Conservation (phyloP, 768 basidiomycete genomes). For the Tulasnella sp. region DNA sequence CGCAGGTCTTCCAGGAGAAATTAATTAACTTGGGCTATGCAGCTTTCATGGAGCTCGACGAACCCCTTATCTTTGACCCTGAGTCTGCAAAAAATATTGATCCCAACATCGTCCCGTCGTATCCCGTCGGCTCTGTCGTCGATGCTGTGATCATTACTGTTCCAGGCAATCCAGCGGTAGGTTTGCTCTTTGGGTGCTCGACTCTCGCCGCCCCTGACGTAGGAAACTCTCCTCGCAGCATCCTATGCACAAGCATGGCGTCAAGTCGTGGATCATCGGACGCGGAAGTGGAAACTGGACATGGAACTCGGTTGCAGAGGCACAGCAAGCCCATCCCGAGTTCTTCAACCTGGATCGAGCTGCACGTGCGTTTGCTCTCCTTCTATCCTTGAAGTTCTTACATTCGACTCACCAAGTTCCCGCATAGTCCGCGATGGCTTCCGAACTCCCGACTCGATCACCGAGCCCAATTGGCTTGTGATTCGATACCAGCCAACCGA, state of each 20-base stretch:
- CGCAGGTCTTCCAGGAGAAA: neutral
- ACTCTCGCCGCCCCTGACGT: neutral
- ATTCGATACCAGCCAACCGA: slow-evolving; percentile 12
- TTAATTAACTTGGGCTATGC: neutral
- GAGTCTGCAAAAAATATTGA: neutral
- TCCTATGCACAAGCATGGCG: slow-evolving; percentile 22
- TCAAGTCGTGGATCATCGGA: slow-evolving; percentile 21
- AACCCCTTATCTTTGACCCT: slow-evolving; percentile 14
- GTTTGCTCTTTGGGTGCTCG: neutral
- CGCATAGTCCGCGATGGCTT: slow-evolving; percentile 19
- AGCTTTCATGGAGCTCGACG: slow-evolving; percentile 22
- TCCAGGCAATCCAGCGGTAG: neutral
- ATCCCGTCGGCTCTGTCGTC: slow-evolving; percentile 13
- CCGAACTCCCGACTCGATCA: slow-evolving; percentile 1
- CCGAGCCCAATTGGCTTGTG: neutral
- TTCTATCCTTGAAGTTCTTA: neutral
- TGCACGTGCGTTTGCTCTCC: neutral
- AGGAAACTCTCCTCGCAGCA: neutral
- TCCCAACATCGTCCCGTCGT: neutral
- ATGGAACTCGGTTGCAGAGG: slow-evolving; percentile 22
- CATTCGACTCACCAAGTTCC: neutral
- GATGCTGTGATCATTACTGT: neutral
- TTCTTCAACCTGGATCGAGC: slow-evolving; percentile 1
- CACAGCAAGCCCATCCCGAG: slow-evolving; percentile 7
- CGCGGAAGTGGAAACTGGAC: neutral